Percentiles rank a stretch among this genome's conserved stretches.
Conservation (phyloP, 768 basidiomycete species). For the Boletus patriciae region DNA sequence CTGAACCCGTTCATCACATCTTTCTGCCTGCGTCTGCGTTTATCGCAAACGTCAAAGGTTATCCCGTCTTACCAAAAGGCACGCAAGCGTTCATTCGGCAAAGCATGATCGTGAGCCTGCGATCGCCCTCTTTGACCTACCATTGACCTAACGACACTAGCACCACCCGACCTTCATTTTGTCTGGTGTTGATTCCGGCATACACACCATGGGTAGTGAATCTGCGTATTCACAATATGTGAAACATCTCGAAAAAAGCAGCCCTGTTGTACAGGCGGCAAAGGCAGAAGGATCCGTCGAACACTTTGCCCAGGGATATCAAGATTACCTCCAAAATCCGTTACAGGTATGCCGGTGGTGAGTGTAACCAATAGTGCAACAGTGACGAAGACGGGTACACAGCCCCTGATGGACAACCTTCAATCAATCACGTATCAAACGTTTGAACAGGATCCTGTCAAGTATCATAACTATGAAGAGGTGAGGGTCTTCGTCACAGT, state of each 20-base stretch:
- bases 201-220: constrained; percentile 82
- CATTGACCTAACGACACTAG: constrained; percentile 42
- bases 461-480: constrained; percentile 95
- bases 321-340: constrained; percentile 94
- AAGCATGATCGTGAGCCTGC: constrained; percentile 71
- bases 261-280: constrained; percentile 61
- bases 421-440: constrained; percentile 96
- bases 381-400: constrained; percentile 14
- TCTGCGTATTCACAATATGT: constrained; percentile 89
- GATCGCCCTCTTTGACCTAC: constrained; percentile 15
- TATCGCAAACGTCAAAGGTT: constrained; percentile 94
- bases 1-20: constrained; percentile 88
- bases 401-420: constrained; percentile 98
- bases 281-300: constrained; percentile 76
- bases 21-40: constrained; percentile 89
- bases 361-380: not conserved
- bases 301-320: constrained; percentile 88
- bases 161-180: constrained; percentile 85
- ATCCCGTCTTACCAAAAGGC: constrained; percentile 92
- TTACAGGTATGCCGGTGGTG: constrained; percentile 60
- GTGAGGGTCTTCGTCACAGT: constrained; percentile 37
- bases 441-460: constrained; percentile 97
- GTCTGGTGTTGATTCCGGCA: constrained; percentile 57
- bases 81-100: constrained; percentile 90
- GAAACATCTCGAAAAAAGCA: constrained; percentile 78